A percentile compares a stretch with the other conserved stretches of the same genome.
These are phyloP conservation scores for Leccinum incarnatum DNA, from an alignment of 768 basidiomycete species.

Conservation along the genomic window DNA sequence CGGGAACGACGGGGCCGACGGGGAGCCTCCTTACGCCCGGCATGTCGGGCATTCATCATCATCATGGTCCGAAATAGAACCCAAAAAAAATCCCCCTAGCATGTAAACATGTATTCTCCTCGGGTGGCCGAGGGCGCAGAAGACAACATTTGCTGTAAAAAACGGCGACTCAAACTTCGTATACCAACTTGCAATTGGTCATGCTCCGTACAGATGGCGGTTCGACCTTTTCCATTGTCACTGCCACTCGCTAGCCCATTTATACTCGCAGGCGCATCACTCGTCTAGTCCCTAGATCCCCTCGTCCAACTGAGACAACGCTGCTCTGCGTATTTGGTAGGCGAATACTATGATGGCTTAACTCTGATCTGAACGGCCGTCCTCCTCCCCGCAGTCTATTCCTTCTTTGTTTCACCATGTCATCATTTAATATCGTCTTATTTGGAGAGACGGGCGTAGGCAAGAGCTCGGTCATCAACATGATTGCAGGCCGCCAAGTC, in stretches of 20 bases:
- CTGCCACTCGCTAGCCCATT: not conserved
- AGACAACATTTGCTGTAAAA: not conserved
- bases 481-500: constrained; percentile 23
- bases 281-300: not conserved
- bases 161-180: not conserved
- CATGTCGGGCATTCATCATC: too few relatives aligned
- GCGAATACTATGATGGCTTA: not conserved
- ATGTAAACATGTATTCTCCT: not conserved
- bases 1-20: too few relatives aligned
- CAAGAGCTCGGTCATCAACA: constrained; percentile 32
- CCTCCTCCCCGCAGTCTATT: not conserved
- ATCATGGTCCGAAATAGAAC: too few relatives aligned
- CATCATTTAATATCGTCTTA: constrained; percentile 36
- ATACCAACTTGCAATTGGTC: too few relatives aligned
- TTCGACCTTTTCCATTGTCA: too few relatives aligned
- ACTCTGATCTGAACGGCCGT: not conserved
- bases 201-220: too few relatives aligned
- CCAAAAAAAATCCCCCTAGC: too few relatives aligned
- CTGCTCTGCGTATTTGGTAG: not conserved
- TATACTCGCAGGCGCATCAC: not conserved
- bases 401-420: not conserved
- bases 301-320: not conserved
- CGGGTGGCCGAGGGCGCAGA: not conserved
- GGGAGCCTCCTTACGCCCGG: too few relatives aligned
- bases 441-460: constrained; percentile 41